Percentiles rank a stretch among this genome's conserved stretches.
Conservation (phyloP, 2,329 filamentous ascomycete species). For the Ophiostoma fasciatum region DNA sequence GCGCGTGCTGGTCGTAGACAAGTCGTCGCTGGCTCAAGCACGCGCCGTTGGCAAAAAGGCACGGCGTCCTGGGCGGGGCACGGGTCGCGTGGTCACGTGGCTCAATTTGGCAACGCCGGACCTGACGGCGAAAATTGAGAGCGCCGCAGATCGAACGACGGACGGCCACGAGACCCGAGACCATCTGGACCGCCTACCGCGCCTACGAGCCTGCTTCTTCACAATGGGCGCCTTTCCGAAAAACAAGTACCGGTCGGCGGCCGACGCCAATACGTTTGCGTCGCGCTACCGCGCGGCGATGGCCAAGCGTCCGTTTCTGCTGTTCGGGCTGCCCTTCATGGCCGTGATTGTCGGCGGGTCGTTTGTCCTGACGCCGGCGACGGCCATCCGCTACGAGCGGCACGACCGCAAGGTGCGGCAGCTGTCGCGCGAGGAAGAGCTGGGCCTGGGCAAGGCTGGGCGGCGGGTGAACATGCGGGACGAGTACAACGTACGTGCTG, state of each 20-base stretch:
- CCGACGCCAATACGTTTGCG: conserved; percentile 54
- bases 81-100: too few relatives aligned
- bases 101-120: too few relatives aligned
- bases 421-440: conserved; percentile 70
- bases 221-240: conserved; percentile 53
- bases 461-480: conserved; percentile 68
- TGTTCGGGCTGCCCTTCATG: conserved; percentile 91
- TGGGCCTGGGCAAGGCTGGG: conserved; percentile 59
- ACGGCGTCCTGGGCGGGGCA: too few relatives aligned
- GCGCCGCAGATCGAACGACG: too few relatives aligned
- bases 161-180: too few relatives aligned
- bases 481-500: conserved; percentile 69
- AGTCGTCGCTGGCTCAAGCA: too few relatives aligned
- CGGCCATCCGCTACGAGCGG: conserved; percentile 84
- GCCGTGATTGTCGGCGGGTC: conserved; percentile 79
- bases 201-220: too few relatives aligned
- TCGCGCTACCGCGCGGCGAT: conserved; percentile 63
- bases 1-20: too few relatives aligned
- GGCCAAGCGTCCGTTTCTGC: conserved; percentile 67
- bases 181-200: too few relatives aligned
- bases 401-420: conserved; percentile 82
- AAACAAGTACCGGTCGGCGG: conserved; percentile 55
- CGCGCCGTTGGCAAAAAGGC: too few relatives aligned
- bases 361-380: conserved; percentile 87
- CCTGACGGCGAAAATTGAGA: too few relatives aligned